Evolutionary conservation across 2,329 filamentous ascomycete genomes (phyloP).

Genomic region (Zymoseptoria crescenta): DNA sequence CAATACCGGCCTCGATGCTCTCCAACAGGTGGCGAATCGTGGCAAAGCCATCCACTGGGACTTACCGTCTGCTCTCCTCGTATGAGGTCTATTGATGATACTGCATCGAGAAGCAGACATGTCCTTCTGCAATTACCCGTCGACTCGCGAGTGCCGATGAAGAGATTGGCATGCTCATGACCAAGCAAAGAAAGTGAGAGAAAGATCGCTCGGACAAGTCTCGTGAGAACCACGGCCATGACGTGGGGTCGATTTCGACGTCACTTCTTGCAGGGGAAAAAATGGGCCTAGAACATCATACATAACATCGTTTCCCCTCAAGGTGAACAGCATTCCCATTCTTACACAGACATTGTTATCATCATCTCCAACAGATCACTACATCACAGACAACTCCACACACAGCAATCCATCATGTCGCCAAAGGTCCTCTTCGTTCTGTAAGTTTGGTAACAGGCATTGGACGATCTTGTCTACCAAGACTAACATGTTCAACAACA

Average conservation of each 20-base stretch:
- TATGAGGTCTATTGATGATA: not conserved
- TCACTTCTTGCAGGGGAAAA: not conserved
- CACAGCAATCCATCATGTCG: not conserved
- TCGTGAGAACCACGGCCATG: not conserved
- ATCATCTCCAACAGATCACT: not conserved
- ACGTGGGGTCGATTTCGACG: not conserved
- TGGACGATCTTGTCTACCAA: not conserved
- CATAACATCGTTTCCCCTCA: not conserved
- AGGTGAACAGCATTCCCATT: not conserved
- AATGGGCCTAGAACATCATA: not conserved
- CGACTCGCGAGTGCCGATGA: not conserved
- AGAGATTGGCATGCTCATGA: not conserved
- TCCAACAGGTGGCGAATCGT: not conserved
- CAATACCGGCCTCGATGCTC: too few species aligned
- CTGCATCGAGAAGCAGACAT: not conserved
- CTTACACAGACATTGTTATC: not conserved
- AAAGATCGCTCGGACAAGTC: not conserved
- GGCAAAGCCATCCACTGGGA: not conserved
- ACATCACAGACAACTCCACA: not conserved
- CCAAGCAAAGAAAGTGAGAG: not conserved
- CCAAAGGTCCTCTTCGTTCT: constrained; percentile 1
- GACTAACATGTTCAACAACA: not conserved
- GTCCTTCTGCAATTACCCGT: not conserved
- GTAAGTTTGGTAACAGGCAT: not conserved
- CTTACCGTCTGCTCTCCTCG: not conserved